A percentile compares a stretch with the other conserved stretches of the same genome.
Conservation (phyloP, 306 rosid genomes). For the Vigna angularis region DNA sequence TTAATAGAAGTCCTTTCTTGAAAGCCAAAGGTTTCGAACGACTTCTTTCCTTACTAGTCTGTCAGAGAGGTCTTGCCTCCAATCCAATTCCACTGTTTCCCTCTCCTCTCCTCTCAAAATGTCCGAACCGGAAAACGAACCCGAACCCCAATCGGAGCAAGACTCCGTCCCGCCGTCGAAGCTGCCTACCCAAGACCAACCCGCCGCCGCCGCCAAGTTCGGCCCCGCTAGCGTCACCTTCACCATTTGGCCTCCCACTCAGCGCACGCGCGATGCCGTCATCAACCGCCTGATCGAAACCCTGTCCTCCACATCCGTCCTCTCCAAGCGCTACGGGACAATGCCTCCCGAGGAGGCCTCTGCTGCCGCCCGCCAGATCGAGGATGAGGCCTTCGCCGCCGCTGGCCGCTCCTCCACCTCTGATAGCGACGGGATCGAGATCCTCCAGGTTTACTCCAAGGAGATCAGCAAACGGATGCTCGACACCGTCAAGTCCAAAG, state of each 20-base stretch:
- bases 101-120: conserved; percentile 33
- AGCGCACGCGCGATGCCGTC: conserved; percentile 95
- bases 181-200: conserved; percentile 17
- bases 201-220: conserved; percentile 32
- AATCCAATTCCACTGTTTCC: not conserved
- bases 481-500: conserved; percentile 72
- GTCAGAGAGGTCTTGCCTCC: not conserved
- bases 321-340: conserved; percentile 93
- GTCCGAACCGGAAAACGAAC: conserved; percentile 60
- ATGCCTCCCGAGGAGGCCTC: conserved; percentile 66
- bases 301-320: conserved; percentile 79
- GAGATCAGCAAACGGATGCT: conserved; percentile 98
- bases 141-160: conserved; percentile 42
- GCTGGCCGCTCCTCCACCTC: conserved; percentile 65
- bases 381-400: conserved; percentile 69
- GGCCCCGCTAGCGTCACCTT: conserved; percentile 49
- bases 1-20: not conserved
- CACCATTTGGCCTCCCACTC: conserved; percentile 96
- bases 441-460: conserved; percentile 93
- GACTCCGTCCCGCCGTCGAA: conserved; percentile 4
- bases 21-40: not conserved
- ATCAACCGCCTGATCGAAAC: conserved; percentile 78
- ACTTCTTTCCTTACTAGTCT: not conserved
- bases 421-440: conserved; percentile 82
- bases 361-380: conserved; percentile 67